Evolutionary conservation across 2,329 filamentous ascomycete species (phyloP), one percentile per base, ranked within the genome.

Genomic region (Emergomyces orientalis): DNA sequence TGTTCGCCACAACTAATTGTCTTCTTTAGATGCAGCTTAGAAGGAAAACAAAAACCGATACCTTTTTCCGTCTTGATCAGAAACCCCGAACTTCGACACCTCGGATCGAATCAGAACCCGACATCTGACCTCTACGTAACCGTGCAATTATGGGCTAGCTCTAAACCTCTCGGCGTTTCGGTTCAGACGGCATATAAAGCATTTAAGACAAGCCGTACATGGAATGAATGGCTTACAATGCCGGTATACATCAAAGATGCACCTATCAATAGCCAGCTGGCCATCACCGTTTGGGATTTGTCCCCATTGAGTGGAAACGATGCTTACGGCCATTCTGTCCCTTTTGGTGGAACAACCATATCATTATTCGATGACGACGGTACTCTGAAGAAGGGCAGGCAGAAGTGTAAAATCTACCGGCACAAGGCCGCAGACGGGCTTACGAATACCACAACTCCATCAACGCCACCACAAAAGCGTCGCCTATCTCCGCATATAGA

Each of bases 151-250:
- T 99, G 93, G 88, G 90, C 92, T 14, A 91, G 95, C 70, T 97
- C 92, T 34, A 99, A 99, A 74, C 91, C 93, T 43, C 79, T 99
- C 68, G 95, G 92, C 0, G 90, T 97, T 0, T 89, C 91, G 0
- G 84, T 95, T 13, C 93, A 97, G 75, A 99, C 94, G 2, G 84
- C 91, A 30, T 97, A 97, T 78, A 96, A 91, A 72, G 80, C 90
- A 8, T 97, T 99, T 73, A 91, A 91, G 72, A 84, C 83, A 43
- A 86, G 63, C 37, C 69, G 71, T 63, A 86, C 86, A 72, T 97
- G 94, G 94, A 96, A 96, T 73, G 93, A 97, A 78, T 99, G 95
- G 94, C 84, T 99, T 34, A 86, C 88, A 39, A 79, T 99, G 47
- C 93, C 94, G 0, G 86, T 97, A 65, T 84, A 86, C 4, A 94